Conservation (phyloP, 768 basidiomycete genomes). For the Coprinopsis sp. region DNA sequence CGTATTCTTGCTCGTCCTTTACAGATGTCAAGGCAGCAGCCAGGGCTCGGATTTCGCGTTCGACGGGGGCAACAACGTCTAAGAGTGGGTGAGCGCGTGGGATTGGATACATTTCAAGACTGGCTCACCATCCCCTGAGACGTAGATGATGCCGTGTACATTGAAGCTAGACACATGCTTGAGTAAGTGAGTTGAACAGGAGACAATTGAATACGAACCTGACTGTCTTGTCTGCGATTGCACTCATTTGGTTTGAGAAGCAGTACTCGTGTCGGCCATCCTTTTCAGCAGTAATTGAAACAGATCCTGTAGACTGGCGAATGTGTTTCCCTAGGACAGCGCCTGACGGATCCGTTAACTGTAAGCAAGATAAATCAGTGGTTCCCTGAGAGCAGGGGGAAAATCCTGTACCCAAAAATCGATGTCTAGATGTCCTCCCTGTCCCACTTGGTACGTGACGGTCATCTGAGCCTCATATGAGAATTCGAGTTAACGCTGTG, state of each 20-base stretch:
- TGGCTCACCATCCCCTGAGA: slow-evolving; percentile 79
- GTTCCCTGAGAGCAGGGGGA: neutral
- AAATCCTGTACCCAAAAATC: slow-evolving; percentile 80
- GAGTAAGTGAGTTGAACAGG: neutral
- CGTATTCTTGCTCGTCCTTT: slow-evolving; percentile 99
- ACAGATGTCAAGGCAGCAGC: slow-evolving; percentile 79
- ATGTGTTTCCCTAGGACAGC: slow-evolving; percentile 71
- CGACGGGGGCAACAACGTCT: slow-evolving; percentile 91
- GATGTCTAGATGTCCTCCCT: slow-evolving; percentile 94
- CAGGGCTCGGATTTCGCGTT: slow-evolving; percentile 87
- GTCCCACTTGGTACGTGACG: slow-evolving; percentile 97
- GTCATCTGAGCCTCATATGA: slow-evolving; percentile 70
- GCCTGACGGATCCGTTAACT: slow-evolving; percentile 80
- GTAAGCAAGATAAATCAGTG: slow-evolving; percentile 12
- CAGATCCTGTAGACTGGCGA: slow-evolving; percentile 84
- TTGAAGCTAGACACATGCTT: slow-evolving; percentile 66
- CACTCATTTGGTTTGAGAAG: slow-evolving; percentile 98
- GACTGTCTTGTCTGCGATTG: slow-evolving; percentile 91
- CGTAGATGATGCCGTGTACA: slow-evolving; percentile 94
- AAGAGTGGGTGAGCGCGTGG: slow-evolving; percentile 8
- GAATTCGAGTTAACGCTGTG: neutral
- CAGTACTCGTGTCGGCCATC: slow-evolving; percentile 94
- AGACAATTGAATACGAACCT: slow-evolving; percentile 49
- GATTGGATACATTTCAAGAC: neutral
- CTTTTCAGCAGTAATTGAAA: slow-evolving; percentile 79